These are phyloP conservation scores for Starmera quercuum DNA, from an alignment of 805 yeast genomes.

Conservation along the genomic window DNA sequence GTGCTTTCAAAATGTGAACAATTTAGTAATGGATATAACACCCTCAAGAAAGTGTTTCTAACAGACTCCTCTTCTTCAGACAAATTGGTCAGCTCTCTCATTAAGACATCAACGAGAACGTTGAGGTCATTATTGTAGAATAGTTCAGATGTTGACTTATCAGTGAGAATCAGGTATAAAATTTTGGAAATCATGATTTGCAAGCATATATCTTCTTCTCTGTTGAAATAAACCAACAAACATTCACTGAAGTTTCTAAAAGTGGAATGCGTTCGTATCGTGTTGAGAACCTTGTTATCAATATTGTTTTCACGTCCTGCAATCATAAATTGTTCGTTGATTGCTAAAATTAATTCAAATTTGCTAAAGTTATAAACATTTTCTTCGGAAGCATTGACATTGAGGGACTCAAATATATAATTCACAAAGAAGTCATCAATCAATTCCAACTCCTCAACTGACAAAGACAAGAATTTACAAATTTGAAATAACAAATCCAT, in stretches of 20 bases:
- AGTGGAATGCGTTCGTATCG: slow-evolving; percentile 35
- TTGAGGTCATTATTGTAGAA: slow-evolving; percentile 79
- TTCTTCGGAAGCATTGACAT: slow-evolving; percentile 37
- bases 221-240: slow-evolving; percentile 66
- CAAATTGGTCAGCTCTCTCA: slow-evolving; percentile 70
- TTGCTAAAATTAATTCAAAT: slow-evolving; percentile 61
- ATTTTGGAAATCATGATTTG: slow-evolving; percentile 76
- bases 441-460: slow-evolving; percentile 29
- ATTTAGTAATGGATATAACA: slow-evolving; percentile 61
- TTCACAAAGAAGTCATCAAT: slow-evolving; percentile 39
- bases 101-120: slow-evolving; percentile 74
- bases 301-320: slow-evolving; percentile 25
- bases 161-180: slow-evolving; percentile 64
- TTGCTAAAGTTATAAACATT: slow-evolving; percentile 59
- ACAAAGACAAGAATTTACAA: slow-evolving; percentile 41
- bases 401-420: slow-evolving; percentile 38
- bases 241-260: slow-evolving; percentile 58
- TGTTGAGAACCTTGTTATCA: slow-evolving; percentile 47
- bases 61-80: slow-evolving; percentile 50
- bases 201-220: slow-evolving; percentile 63
- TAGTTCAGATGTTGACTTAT: slow-evolving; percentile 48
- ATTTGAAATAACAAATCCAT: slow-evolving; percentile 49
- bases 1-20: slow-evolving; percentile 53
- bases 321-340: slow-evolving; percentile 87
- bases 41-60: slow-evolving; percentile 67